Base-by-base conservation (phyloP, 495 filamentous ascomycete species). In the Astrothelium macrocarpum region DNA sequence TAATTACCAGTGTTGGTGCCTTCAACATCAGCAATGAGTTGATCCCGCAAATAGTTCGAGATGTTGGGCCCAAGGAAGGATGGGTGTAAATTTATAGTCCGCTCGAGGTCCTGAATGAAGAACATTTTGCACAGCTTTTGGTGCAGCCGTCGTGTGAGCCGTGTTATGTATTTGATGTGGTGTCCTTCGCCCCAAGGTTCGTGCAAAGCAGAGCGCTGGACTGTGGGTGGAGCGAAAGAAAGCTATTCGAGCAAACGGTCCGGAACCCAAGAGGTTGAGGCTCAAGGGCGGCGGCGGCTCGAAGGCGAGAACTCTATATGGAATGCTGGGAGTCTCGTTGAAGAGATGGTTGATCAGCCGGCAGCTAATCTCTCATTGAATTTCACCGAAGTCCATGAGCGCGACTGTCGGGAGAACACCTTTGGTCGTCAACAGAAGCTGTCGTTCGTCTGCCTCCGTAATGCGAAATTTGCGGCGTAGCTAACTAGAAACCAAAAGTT, bases 91-190 rank as follows among this genome's bases (percentile, higher is more conserved):
- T 90, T 89, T 66, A 98, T 93, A 67, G 86, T 83, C 70, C 91
- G 90, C 77, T 95, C 90, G 72, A 97, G 87, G 67, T 95, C 89
- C 76, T 95, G 88, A 70, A 98, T 88, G 80, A 98, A 98, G 75
- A 97, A 98, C 94, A 97, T 98, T 60, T 59, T 80, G 66, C 7
- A 2, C 25, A 29, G 25, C 49, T 56, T 26, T 20, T 29, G 49
- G 20, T 16, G 5, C n/a, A 20, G n/a, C 3, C 9, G 18, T 20
- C 9, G 11, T 20, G 18, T 49, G 43, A 5, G n/a, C 43, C 9
- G 43, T 18, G 43, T 18, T 20, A 18, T 49, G 43, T 20, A 18
- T 20, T 49, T 20, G 43, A 20, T 49, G 5, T 18, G n/a, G 36
- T 16, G 9, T 5, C 45, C 45, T 20, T 49, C 45, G 45, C 12